Evolutionary conservation across 257 asterid species (phyloP).

Genomic region (Ophiorrhiza pumila): DNA sequence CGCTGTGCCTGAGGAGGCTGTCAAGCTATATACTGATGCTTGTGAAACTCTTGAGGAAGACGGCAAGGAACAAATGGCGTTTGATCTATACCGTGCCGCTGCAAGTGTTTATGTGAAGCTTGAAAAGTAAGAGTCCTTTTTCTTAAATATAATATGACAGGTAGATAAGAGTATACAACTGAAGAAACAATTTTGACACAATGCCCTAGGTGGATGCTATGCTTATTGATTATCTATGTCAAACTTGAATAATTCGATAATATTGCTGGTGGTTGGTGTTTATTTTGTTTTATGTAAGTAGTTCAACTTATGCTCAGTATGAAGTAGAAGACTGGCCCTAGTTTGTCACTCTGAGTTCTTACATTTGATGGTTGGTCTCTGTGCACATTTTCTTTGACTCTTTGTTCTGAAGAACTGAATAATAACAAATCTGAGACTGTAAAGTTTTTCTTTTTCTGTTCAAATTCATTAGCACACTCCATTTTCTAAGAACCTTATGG

Average conservation of each 20-base stretch:
- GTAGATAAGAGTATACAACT: not conserved
- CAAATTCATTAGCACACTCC: not conserved
- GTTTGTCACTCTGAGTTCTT: not conserved
- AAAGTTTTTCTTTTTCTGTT: not conserved
- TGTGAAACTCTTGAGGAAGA: constrained; percentile 85
- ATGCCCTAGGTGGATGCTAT: not conserved
- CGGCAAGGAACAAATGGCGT: constrained; percentile 96
- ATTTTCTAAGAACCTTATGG: not conserved
- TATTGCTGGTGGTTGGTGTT: not conserved
- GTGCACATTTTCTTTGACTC: not conserved
- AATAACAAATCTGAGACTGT: not conserved
- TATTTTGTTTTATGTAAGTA: not conserved
- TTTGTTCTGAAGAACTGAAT: not conserved
- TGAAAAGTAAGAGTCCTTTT: constrained; percentile 66
- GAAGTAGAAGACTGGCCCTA: not conserved
- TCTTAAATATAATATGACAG: not conserved
- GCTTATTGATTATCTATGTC: not conserved
- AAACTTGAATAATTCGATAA: not conserved
- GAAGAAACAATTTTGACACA: not conserved
- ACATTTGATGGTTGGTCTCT: not conserved
- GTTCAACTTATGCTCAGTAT: not conserved
- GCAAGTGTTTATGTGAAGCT: constrained; percentile 76
- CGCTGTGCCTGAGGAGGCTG: constrained; percentile 73
- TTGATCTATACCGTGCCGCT: constrained; percentile 89
- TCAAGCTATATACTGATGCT: constrained; percentile 79